phyloP scores from a whole-genome alignment of 2,329 filamentous ascomycete species.

The Rhexocercosporidium sp. region DNA sequence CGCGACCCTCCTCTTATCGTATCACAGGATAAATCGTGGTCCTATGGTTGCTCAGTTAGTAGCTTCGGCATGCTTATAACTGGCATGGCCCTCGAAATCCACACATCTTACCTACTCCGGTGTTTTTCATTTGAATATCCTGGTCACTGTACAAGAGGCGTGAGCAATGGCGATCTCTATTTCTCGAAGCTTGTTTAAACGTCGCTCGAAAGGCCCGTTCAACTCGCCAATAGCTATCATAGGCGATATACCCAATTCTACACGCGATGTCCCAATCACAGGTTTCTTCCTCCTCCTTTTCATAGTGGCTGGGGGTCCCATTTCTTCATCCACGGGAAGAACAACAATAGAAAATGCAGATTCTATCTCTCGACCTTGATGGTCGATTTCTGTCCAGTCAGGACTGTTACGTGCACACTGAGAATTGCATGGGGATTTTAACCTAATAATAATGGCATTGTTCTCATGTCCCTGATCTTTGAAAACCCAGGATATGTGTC shows the following conservation, averaged over 20 bases:
- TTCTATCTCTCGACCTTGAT: constrained; percentile 63
- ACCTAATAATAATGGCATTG: constrained; percentile 18
- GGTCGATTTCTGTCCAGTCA: constrained; percentile 63
- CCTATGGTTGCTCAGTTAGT: neutral
- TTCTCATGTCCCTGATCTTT: constrained; percentile 28
- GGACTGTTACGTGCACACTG: constrained; percentile 53
- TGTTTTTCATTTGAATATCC: neutral
- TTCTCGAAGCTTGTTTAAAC: neutral
- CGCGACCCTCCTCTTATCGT: neutral
- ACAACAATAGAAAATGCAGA: constrained; percentile 57
- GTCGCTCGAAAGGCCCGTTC: constrained; percentile 12
- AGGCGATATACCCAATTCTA: constrained; percentile 60
- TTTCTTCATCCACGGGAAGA: constrained; percentile 60
- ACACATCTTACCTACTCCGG: neutral
- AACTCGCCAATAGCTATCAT: constrained; percentile 43
- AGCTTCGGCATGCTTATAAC: neutral
- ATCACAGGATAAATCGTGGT: neutral
- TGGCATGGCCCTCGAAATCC: neutral
- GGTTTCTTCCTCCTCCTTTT: constrained; percentile 65
- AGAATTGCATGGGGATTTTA: constrained; percentile 64
- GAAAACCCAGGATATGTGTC: constrained; percentile 24
- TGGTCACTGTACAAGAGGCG: neutral
- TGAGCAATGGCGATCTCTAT: neutral
- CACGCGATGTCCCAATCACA: constrained; percentile 67
- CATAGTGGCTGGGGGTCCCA: constrained; percentile 64